Base-by-base conservation (phyloP, 352 stramenopile species). In the Phytophthora boehmeriae region DNA sequence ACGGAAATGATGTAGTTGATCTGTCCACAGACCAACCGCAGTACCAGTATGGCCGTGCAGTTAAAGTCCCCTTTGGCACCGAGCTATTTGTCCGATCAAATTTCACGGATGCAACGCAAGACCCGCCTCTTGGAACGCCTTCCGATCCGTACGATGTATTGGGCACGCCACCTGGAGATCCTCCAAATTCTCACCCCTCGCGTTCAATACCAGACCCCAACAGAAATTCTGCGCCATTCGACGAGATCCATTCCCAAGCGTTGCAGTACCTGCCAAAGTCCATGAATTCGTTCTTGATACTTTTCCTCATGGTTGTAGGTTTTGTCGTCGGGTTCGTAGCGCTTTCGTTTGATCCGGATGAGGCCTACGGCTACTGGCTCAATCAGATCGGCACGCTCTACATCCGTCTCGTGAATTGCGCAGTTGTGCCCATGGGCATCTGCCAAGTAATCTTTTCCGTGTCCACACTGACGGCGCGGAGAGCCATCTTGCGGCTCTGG, bases 351-450 rank as follows among this genome's bases (percentile, higher is more conserved):
- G 52, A 85, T 11, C 64, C 65, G 16, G 51, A 66, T 11, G 28
- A 46, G 1, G 54, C 76, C 1, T 43, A 86, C 38, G 75, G 70
- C 0, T 86, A 79, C 54, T 92, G 82, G 82, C 57, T 92, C 51
- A 72, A 76, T n/a, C 49, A 75, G 5, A 50, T 86, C 20, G 78
- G 80, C 22, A 59, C 55, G 0, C 57, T 92, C n/a, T 92, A 89
- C 70, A 66, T 82, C 11, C 76, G 80, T 30, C 59, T 83, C 28
- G 69, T 86, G 8, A 75, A 83, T 55, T 90, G 80, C 43, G 46
- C 82, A 27, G 75, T 73, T 25, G 61, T 92, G 13, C 82, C 80
- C 2, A 71, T 92, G 71, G 78, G 78, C 2, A 84, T 89, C 23
- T 88, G 71, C 53, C 78, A 90, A 30, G 78, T 88, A 8, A 59